Percentiles rank a stretch among this genome's conserved stretches.
Conservation (phyloP, 2,329 filamentous ascomycete genomes). For the Zarea fungicola region DNA sequence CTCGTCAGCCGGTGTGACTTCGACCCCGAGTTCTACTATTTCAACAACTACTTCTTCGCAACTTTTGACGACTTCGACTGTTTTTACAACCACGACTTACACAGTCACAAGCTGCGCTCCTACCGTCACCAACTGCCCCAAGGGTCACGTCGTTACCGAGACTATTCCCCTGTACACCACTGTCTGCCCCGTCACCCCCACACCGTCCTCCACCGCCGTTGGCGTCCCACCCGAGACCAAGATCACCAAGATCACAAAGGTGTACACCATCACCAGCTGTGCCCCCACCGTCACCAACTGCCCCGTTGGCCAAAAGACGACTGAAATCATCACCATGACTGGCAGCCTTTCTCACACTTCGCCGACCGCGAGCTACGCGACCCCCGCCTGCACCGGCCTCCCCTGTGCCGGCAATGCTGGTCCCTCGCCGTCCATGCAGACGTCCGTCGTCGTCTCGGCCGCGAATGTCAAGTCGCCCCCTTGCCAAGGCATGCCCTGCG, state of each 20-base stretch:
- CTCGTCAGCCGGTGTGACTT: too few relatives aligned
- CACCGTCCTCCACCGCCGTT: background rate
- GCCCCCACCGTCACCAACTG: slow-evolving; percentile 25
- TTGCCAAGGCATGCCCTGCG: too few relatives aligned
- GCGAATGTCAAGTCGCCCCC: too few relatives aligned
- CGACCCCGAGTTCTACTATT: background rate
- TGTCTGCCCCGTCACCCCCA: background rate
- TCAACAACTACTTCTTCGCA: background rate
- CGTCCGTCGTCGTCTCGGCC: too few relatives aligned
- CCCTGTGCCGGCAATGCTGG: background rate
- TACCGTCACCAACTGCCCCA: slow-evolving; percentile 25
- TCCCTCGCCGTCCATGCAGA: too few relatives aligned
- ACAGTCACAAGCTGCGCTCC: slow-evolving; percentile 28
- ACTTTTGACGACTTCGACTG: slow-evolving; percentile 22
- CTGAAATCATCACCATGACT: slow-evolving; percentile 12
- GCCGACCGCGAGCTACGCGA: too few relatives aligned
- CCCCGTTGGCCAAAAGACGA: slow-evolving; percentile 27
- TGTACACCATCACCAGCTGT: slow-evolving; percentile 29
- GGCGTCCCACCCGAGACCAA: slow-evolving; percentile 17
- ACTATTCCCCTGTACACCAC: slow-evolving; percentile 9
- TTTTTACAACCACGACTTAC: slow-evolving; percentile 25
- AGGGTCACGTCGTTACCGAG: slow-evolving; percentile 8
- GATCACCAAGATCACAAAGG: slow-evolving; percentile 6
- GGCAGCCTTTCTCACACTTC: too few relatives aligned
- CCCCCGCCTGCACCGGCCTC: background rate